phyloP scores from a whole-genome alignment of 2,329 filamentous ascomycete species.

The Colletotrichum spaethianum region DNA sequence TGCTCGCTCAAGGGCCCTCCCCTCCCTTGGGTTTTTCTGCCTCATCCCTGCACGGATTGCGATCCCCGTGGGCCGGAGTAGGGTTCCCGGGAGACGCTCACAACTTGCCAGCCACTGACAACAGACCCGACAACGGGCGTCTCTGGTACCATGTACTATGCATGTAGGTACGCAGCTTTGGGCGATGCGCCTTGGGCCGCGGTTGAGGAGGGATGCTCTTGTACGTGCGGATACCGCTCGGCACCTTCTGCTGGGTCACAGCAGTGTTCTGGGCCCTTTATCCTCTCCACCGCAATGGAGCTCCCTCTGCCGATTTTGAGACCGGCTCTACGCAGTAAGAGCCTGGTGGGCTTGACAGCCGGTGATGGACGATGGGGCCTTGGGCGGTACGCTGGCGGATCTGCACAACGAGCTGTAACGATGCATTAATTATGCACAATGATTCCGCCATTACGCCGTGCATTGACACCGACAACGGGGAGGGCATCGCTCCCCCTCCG shows the following conservation, averaged over 20 bases:
- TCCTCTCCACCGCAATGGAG: slow-evolving; percentile 29
- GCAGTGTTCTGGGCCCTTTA: slow-evolving; percentile 32
- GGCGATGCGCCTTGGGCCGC: slow-evolving; percentile 17
- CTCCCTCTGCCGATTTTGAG: slow-evolving; percentile 30
- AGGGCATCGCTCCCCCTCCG: too few species aligned
- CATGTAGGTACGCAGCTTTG: background rate
- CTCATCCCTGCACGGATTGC: slow-evolving; percentile 31
- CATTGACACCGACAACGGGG: background rate
- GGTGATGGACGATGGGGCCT: background rate
- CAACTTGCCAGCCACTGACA: slow-evolving; percentile 34
- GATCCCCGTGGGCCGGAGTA: slow-evolving; percentile 33
- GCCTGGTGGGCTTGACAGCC: slow-evolving; percentile 28
- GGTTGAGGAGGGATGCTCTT: background rate
- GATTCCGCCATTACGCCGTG: background rate
- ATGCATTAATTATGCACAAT: slow-evolving; percentile 27
- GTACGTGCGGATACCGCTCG: too few species aligned
- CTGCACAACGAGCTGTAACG: background rate
- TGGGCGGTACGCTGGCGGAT: background rate
- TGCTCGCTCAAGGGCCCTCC: background rate
- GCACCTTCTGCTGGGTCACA: slow-evolving; percentile 1
- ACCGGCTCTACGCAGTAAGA: slow-evolving; percentile 32
- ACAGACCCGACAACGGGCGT: slow-evolving; percentile 3
- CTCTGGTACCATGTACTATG: too few species aligned
- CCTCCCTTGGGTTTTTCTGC: slow-evolving; percentile 21
- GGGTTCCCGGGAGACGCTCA: slow-evolving; percentile 26